These are phyloP conservation scores for Chrysanthemum seticuspe DNA, from an alignment of 129 eudicot species.

Conservation along the genomic window DNA sequence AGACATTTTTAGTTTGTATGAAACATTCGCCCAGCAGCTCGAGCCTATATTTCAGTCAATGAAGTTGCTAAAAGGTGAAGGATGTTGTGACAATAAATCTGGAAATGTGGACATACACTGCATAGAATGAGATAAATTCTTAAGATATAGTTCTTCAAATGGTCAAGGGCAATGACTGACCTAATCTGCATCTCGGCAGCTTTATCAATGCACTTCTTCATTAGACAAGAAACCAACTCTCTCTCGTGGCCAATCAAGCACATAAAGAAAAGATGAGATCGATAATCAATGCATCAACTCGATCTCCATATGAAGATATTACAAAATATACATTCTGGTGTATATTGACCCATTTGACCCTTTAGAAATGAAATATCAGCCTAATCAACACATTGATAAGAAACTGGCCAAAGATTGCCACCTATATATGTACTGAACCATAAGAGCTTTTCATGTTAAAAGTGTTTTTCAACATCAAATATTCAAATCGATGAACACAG, in stretches of 20 bases:
- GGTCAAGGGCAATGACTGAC: constrained; percentile 86
- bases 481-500: no score
- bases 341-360: no score
- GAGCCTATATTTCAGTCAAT: constrained; percentile 9
- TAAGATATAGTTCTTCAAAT: constrained; percentile 75
- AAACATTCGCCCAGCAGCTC: neutral
- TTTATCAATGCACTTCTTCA: constrained; percentile 85
- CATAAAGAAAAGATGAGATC: neutral
- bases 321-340: no score
- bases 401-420: no score
- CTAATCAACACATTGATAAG: no score
- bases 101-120: constrained; percentile 23
- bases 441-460: no score
- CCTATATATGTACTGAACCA: no score
- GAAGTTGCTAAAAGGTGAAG: constrained; percentile 22
- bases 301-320: no score
- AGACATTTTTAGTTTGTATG: neutral
- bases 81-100: neutral
- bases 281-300: constrained; percentile 9
- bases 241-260: constrained; percentile 84
- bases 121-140: neutral
- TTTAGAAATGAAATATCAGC: no score
- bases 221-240: constrained; percentile 84
- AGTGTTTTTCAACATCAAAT: no score
- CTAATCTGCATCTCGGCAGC: constrained; percentile 82